Conservation (phyloP, 495 filamentous ascomycete species). For the Amorphotheca resinae region DNA sequence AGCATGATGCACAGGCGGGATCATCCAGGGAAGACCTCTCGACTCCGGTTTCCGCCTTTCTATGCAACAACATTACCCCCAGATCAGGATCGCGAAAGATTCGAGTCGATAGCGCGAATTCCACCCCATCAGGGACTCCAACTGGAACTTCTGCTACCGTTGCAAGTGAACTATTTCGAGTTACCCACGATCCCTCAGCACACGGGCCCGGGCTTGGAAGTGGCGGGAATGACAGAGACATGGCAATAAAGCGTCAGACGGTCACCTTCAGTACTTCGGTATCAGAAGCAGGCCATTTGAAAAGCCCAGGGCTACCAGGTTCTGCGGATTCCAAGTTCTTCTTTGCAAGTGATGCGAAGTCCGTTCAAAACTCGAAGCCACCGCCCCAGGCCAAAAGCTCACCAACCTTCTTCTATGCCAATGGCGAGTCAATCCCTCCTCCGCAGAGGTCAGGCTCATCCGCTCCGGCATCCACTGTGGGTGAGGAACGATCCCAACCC, state of each 20-base stretch:
- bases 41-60: slow-evolving; percentile 39
- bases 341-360: slow-evolving; percentile 57
- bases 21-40: slow-evolving; percentile 28
- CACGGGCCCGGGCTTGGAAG: slow-evolving; percentile 13
- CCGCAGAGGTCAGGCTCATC: slow-evolving; percentile 23
- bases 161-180: slow-evolving; percentile 22
- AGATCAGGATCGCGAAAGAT: slow-evolving; percentile 54
- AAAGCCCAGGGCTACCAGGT: slow-evolving; percentile 13
- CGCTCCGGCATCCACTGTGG: slow-evolving; percentile 22
- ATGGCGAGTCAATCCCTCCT: slow-evolving; percentile 27
- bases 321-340: slow-evolving; percentile 46
- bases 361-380: slow-evolving; percentile 19
- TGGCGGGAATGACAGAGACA: slow-evolving; percentile 22
- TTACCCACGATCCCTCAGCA: slow-evolving; percentile 10
- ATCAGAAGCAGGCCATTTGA: slow-evolving; percentile 15
- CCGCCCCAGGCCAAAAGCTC: slow-evolving; percentile 23
- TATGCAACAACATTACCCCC: slow-evolving; percentile 58
- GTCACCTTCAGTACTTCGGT: slow-evolving; percentile 22
- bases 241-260: slow-evolving; percentile 20
- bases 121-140: slow-evolving; percentile 47
- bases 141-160: slow-evolving; percentile 23
- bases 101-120: slow-evolving; percentile 50
- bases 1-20: slow-evolving; percentile 23
- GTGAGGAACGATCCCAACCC: slow-evolving; percentile 21
- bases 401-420: slow-evolving; percentile 46